These are phyloP conservation scores for Hammondia hammondi DNA, from an alignment of 169 alveolate genomes.

Conservation along the genomic window DNA sequence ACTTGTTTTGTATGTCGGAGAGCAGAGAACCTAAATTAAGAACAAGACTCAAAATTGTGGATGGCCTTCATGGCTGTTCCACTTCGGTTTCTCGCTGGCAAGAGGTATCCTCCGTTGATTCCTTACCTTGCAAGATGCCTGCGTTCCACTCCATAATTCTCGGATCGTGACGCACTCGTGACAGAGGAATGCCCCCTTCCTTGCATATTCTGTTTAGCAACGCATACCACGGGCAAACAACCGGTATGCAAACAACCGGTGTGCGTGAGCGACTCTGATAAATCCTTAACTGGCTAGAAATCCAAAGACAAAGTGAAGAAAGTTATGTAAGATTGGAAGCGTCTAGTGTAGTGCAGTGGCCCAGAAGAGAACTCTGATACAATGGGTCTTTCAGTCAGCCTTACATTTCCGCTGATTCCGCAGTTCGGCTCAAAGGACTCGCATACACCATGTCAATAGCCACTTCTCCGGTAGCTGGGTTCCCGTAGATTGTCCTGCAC, in stretches of 20 bases:
- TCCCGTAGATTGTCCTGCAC: not conserved
- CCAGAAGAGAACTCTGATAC: too few relatives aligned
- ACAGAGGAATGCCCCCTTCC: not conserved
- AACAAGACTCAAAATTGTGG: not conserved
- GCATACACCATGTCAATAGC: conserved; percentile 5
- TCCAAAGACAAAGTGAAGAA: not conserved
- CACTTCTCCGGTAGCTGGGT: not conserved
- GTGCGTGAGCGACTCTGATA: not conserved
- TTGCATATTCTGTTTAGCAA: conserved; percentile 17
- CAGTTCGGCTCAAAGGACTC: conserved; percentile 41
- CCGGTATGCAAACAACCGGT: not conserved
- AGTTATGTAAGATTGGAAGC: too few relatives aligned
- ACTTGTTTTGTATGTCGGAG: not conserved
- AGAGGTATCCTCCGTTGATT: not conserved
- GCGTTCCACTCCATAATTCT: conserved; percentile 57
- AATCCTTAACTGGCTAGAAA: not conserved
- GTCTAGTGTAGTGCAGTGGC: too few relatives aligned
- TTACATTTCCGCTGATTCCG: conserved; percentile 56
- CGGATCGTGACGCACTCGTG: not conserved
- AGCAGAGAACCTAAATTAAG: conserved; percentile 18
- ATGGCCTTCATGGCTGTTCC: not conserved
- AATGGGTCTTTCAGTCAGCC: not conserved
- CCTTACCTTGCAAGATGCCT: conserved; percentile 48
- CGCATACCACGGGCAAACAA: not conserved
- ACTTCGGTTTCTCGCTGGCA: too few relatives aligned